Evolutionary conservation across 2,329 filamentous ascomycete genomes (phyloP).

Genomic region (Botrytis aclada): DNA sequence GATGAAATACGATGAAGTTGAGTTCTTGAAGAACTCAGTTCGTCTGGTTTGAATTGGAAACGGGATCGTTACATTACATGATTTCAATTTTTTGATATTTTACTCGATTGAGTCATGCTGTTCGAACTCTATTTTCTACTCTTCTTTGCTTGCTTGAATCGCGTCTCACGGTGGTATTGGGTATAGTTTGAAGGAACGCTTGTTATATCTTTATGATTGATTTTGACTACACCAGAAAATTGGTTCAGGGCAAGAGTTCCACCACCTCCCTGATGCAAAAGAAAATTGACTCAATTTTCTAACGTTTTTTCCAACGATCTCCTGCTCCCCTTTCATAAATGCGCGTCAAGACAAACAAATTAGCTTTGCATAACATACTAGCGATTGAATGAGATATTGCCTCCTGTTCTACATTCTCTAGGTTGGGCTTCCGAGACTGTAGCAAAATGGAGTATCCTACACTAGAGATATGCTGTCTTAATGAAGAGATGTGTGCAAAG

Average conservation of each 20-base stretch:
- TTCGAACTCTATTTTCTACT: background rate
- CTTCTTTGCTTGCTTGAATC: background rate
- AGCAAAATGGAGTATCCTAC: background rate
- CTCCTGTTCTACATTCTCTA: background rate
- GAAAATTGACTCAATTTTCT: too few species aligned
- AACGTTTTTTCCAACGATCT: background rate
- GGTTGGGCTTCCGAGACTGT: background rate
- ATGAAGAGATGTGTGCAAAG: background rate
- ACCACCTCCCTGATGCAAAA: background rate
- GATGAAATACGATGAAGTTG: background rate
- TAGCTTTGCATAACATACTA: background rate
- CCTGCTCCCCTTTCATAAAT: background rate
- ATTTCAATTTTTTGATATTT: background rate
- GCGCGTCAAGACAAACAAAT: background rate
- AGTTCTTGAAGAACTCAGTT: background rate
- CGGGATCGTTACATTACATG: background rate
- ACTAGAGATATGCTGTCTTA: background rate
- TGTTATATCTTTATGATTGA: background rate
- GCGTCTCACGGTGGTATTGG: too few species aligned
- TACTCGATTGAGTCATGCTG: background rate
- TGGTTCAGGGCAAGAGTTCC: background rate
- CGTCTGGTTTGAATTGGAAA: background rate
- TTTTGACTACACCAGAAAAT: background rate
- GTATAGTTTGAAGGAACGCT: too few species aligned
- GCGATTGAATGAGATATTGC: background rate